These are phyloP conservation scores for Phaffia australis DNA, from an alignment of 768 basidiomycete species.

Conservation along the genomic window DNA sequence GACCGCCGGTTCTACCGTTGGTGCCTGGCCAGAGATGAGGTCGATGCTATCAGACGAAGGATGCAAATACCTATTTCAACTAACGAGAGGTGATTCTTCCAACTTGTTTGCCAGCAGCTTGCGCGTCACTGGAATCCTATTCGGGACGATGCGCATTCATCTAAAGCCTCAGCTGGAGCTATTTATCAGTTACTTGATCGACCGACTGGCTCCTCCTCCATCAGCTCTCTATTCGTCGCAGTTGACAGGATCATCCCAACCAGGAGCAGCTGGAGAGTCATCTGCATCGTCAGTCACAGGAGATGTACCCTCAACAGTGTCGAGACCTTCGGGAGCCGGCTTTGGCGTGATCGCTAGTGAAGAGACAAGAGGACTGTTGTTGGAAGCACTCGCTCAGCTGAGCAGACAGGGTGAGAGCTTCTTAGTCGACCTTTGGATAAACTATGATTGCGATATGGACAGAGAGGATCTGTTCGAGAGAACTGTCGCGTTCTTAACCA, in stretches of 20 bases:
- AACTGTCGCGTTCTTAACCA: conserved; percentile 68
- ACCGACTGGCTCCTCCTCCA: conserved; percentile 57
- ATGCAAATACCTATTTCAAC: conserved; percentile 85
- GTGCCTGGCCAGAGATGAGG: conserved; percentile 64
- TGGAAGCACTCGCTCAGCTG: conserved; percentile 75
- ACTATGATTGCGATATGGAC: conserved; percentile 95
- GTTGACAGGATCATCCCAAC: conserved; percentile 29
- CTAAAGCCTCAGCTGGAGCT: conserved; percentile 92
- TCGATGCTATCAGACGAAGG: conserved; percentile 73
- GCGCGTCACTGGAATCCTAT: conserved; percentile 74
- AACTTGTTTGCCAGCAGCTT: conserved; percentile 67
- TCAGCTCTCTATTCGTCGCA: conserved; percentile 30
- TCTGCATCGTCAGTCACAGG: conserved; percentile 40
- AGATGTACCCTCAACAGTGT: conserved; percentile 24
- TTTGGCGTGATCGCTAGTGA: conserved; percentile 58
- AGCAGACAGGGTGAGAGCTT: conserved; percentile 59
- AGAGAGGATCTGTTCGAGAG: conserved; percentile 93
- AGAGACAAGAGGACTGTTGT: conserved; percentile 75
- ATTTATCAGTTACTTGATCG: conserved; percentile 85
- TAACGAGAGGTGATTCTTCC: conserved; percentile 80
- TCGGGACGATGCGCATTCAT: conserved; percentile 71
- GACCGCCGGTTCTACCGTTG: conserved; percentile 63
- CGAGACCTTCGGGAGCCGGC: not conserved
- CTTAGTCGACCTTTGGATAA: conserved; percentile 89
- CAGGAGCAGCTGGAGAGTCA: conserved; percentile 22